Base-by-base conservation (phyloP, 1,284 basidiomycete species). In the Marasmius sp. region DNA sequence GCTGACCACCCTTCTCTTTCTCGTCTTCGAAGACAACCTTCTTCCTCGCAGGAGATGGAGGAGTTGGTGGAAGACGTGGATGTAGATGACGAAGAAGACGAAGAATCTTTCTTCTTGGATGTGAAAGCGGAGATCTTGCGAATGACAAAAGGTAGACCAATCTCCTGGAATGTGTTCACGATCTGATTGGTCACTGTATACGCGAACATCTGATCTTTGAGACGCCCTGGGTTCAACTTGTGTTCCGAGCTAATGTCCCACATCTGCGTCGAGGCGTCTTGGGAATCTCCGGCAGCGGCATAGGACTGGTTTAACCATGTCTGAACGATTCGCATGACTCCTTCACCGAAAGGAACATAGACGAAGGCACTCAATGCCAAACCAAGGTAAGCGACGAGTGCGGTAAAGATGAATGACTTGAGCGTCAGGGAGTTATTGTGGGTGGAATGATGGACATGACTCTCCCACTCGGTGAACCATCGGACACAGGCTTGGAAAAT, bases 141-240 rank as follows among this genome's bases (percentile, higher is more conserved):
- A 64, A 91, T 74, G 22, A 96, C 72, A 70, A 85, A 96, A 0
- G 97, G 97, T 16, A 98, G 75, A 0, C 89, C 92, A 56, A 96
- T 80, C 72, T 98, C 97, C 58, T 85, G 79, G 72, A 96, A 90
- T 0, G 91, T 89, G 69, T 92, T 89, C 66, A 94, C 77, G 16
- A 88, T 85, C 79, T 98, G 97, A 70, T 93, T 94, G 18, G 97
- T 98, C 2, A 98, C 94, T 39, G 89, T 92, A 72, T 92, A 94
- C 12, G 97, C 95, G 73, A 98, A 98, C 82, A 99, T 91, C 80
- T 98, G 95, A 55, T 91, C 88, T 74, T 92, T 87, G 65, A 99
- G 81, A 58, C 96, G 81, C 71, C 83, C 79, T 64, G 85, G 81
- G 67, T 88, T 86, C 20, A 91, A 75, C 71, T 87, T 90, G 62